These are phyloP conservation scores for Arabidopsis lyrata DNA, from an alignment of 441 rosid genomes.

Conservation along the genomic window DNA sequence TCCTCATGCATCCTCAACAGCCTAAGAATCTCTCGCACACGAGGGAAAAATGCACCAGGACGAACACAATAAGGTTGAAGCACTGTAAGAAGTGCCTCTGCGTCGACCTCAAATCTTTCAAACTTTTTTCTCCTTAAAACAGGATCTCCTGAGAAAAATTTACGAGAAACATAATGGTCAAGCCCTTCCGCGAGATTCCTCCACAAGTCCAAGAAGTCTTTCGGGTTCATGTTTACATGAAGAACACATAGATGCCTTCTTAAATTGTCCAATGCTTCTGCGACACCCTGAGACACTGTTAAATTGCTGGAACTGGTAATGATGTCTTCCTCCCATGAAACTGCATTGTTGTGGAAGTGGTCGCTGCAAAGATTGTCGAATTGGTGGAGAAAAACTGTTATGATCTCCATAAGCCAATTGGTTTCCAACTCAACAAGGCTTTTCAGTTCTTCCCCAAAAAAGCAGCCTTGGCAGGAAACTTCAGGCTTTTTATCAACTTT, in stretches of 20 bases:
- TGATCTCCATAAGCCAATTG: conserved; percentile 77
- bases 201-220: conserved; percentile 85
- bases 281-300: conserved; percentile 51
- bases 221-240: conserved; percentile 55
- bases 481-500: conserved; percentile 17
- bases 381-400: conserved; percentile 57
- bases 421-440: conserved; percentile 66
- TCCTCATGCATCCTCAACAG: conserved; percentile 59
- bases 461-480: conserved; percentile 47
- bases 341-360: conserved; percentile 46
- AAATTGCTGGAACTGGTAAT: conserved; percentile 23
- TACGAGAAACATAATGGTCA: conserved; percentile 67
- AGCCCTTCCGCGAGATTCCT: conserved; percentile 81
- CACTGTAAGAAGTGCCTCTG: conserved; percentile 59
- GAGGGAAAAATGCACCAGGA: conserved; percentile 78
- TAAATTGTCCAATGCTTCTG: conserved; percentile 63
- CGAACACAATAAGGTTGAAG: conserved; percentile 75
- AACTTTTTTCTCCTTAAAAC: conserved; percentile 49
- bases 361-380: conserved; percentile 63
- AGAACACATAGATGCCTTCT: conserved; percentile 54
- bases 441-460: conserved; percentile 74
- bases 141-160: conserved; percentile 47
- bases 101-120: conserved; percentile 56
- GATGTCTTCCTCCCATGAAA: conserved; percentile 45
- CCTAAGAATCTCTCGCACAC: conserved; percentile 65